Base-by-base conservation (phyloP, 768 basidiomycete genomes). In the Lentinula sp. region DNA sequence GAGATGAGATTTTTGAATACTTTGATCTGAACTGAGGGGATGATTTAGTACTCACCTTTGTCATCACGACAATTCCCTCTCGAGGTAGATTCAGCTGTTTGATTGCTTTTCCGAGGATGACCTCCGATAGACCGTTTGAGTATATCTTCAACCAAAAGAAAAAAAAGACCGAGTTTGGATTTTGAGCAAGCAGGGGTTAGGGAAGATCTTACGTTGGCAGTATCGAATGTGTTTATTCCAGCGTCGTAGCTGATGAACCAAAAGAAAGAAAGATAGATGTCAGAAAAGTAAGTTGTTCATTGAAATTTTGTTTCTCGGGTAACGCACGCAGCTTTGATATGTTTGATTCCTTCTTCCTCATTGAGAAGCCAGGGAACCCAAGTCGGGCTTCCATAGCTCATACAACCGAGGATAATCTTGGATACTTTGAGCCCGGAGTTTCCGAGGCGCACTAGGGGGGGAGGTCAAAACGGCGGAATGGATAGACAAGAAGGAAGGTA, bases 51-150 rank as follows among this genome's bases (percentile, higher is more conserved):
- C 34, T 18, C 45, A 77, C 75, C 71, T 85, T 85, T 59, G 84
- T 84, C 70, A 84, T 75, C 31, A 85, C 76, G 43, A 85, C 83
- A 37, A 84, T 73, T 59, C 78, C 75, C 15, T 81, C 80, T 2
- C 84, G 75, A 13, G 81, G 81, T 15, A 80, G 69, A 39, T 76
- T 62, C 59, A 76, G 70, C 64, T 73, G 65, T 64, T 78, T 79
- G 66, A 85, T 74, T 13, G 75, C 80, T 61, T 79, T 76, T 21
- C 82, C 82, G 43, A 83, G 70, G 61, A 83, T 75, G 59, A 74
- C 63, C 64, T 84, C 84, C 2, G 75, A 76, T 51, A 71, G 67
- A 9, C 80, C 80, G 53, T 78, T 75, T 6, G 74, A 76, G 61
- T 82, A 82, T 3, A 74, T 70, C 76, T 77, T 28, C 28, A 28